Base-by-base conservation (phyloP, 1,284 basidiomycete species). In the Ganoderma lucidum region DNA sequence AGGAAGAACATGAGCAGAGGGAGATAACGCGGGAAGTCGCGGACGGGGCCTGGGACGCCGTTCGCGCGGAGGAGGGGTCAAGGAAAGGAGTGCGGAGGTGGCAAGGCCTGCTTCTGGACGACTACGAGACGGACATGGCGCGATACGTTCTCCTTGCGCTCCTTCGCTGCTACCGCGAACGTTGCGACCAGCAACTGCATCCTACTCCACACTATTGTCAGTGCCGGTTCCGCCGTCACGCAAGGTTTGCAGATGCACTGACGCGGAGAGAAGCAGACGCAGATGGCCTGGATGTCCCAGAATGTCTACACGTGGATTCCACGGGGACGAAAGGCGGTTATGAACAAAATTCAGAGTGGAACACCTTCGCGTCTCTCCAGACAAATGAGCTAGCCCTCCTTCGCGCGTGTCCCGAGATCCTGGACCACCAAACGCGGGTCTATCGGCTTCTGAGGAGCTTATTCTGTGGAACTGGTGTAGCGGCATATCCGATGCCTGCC, bases 41-140 rank as follows among this genome's bases (percentile, higher is more conserved):
- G n/a, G 72, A 75, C 62, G 68, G 62, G 6, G 72, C 73, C 12
- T 79, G 78, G 78, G 71, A 71, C n/a, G 64, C 51, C 1, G 70
- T 77, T 45, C 62, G 66, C 19, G 63, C 67, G 28, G 67, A 71
- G 42, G 75, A 77, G 70, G 63, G 68, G 58, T 71, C 62, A 48
- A 64, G 69, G n/a, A 79, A 79, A 63, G 69, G 71, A 58, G 51
- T 76, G 39, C 71, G 71, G 56, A 73, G 68, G 66, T 80, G 78
- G 78, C 66, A 67, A 58, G 41, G 70, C n/a, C 42, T 78, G 35
- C 73, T 73, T 62, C 73, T 80, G 44, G 76, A 78, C 71, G 77
- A 80, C 71, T 80, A 77, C 73, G 78, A 80, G 68, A 73, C 77
- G 48, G 78, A 80, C 69, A 72, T 77, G 68, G 78, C 78, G 10